A percentile compares a stretch with the other conserved stretches of the same genome.
phyloP scores from a whole-genome alignment of 2,329 filamentous ascomycete genomes.

The Eurotiales sp. region DNA sequence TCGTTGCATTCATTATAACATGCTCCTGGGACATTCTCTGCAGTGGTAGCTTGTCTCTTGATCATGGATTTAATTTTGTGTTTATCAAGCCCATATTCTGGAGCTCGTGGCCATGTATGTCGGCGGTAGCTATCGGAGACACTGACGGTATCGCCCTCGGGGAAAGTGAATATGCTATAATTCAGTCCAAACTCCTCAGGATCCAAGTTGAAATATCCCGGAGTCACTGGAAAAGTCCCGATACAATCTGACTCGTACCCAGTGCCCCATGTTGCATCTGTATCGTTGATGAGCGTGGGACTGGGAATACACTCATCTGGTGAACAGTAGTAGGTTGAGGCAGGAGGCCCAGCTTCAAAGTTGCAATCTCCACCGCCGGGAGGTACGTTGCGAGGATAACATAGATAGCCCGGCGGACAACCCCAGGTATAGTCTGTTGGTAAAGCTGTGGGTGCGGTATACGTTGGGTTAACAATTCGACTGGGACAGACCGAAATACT shows the following conservation, averaged over 20 bases:
- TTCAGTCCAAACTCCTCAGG: constrained; percentile 60
- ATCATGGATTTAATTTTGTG: not conserved
- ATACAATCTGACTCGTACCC: constrained; percentile 21
- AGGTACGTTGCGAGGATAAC: constrained; percentile 31
- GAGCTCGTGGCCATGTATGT: not conserved
- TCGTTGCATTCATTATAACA: constrained; percentile 57
- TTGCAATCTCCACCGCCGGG: constrained; percentile 29
- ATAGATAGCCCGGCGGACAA: constrained; percentile 42
- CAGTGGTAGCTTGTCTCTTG: constrained; percentile 7
- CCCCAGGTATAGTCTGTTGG: constrained; percentile 39
- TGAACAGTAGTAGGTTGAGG: constrained; percentile 35
- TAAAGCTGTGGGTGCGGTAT: constrained; percentile 23
- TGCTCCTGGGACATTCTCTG: constrained; percentile 34
- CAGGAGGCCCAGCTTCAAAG: constrained; percentile 39
- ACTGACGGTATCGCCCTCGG: constrained; percentile 2
- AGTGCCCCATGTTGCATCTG: constrained; percentile 23
- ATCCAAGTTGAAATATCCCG: constrained; percentile 63
- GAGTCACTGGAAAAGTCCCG: constrained; percentile 49
- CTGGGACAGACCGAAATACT: constrained; percentile 26
- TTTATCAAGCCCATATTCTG: not conserved
- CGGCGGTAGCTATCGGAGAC: not conserved
- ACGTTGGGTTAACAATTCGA: constrained; percentile 27
- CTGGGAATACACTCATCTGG: constrained; percentile 37
- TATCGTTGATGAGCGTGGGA: constrained; percentile 23
- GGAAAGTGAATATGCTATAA: constrained; percentile 55